phyloP scores from a whole-genome alignment of 2,329 filamentous ascomycete species.

The Colletotrichum navitas region DNA sequence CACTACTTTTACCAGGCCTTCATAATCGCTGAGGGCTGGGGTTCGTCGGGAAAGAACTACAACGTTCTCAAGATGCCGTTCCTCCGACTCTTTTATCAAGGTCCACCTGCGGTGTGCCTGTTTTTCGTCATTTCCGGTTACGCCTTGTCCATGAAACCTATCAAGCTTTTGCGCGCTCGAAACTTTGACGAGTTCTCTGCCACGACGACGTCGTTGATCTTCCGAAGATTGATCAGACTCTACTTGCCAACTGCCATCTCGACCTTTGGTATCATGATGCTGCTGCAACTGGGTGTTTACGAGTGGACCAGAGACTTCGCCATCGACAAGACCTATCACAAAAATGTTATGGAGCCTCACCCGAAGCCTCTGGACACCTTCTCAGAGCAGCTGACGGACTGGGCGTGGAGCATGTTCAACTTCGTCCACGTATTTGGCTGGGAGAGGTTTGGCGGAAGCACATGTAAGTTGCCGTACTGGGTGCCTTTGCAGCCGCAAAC shows the following conservation, averaged over 20 bases:
- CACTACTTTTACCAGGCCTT: constrained; percentile 68
- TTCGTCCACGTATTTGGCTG: constrained; percentile 66
- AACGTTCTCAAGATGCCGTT: constrained; percentile 65
- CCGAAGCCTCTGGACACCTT: constrained; percentile 54
- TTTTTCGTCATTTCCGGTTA: constrained; percentile 75
- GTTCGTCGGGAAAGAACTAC: constrained; percentile 58
- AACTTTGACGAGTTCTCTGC: constrained; percentile 56
- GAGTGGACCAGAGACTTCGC: constrained; percentile 63
- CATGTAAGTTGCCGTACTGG: constrained; percentile 49
- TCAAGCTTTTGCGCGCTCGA: constrained; percentile 60
- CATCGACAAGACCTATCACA: constrained; percentile 57
- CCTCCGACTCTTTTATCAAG: constrained; percentile 66
- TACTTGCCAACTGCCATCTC: constrained; percentile 65
- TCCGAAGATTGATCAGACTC: constrained; percentile 65
- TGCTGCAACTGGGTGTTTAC: constrained; percentile 61
- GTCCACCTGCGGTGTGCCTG: constrained; percentile 68
- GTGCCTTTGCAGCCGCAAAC: constrained; percentile 43
- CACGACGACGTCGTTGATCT: constrained; percentile 63
- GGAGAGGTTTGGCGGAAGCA: constrained; percentile 61
- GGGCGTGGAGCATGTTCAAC: constrained; percentile 61
- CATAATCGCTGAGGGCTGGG: constrained; percentile 64
- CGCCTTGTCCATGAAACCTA: constrained; percentile 66
- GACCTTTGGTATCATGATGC: constrained; percentile 60
- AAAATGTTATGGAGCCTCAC: constrained; percentile 64
- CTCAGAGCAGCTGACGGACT: constrained; percentile 59